Evolutionary conservation across 148 eudicot genomes (phyloP).

Genomic region (Polygonum maritimum): DNA sequence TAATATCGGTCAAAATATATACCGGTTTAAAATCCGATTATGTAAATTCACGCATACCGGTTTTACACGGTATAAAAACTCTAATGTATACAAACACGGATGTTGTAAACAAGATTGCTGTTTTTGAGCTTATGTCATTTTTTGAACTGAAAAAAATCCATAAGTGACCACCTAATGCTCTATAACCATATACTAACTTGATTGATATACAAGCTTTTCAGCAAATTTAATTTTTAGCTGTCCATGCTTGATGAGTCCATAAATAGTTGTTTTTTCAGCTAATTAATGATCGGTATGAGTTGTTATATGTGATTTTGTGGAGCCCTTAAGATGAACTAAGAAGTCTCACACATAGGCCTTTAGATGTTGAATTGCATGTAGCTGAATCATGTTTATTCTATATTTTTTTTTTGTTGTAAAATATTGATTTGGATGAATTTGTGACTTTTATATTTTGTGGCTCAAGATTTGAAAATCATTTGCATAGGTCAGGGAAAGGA

Average conservation of each 20-base stretch:
- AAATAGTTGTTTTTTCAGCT: background rate
- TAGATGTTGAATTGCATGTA: background rate
- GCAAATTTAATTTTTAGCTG: background rate
- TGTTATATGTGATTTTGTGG: background rate
- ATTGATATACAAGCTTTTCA: background rate
- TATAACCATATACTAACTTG: background rate
- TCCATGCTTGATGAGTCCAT: background rate
- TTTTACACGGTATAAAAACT: too few species aligned
- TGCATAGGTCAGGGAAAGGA: constrained; percentile 73
- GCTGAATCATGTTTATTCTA: background rate
- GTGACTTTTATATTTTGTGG: constrained; percentile 15
- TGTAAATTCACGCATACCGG: too few species aligned
- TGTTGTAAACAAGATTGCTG: too few species aligned
- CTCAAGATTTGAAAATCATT: constrained; percentile 25
- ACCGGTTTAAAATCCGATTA: too few species aligned
- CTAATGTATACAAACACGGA: too few species aligned
- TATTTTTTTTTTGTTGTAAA: background rate
- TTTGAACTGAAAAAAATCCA: background rate
- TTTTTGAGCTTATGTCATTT: too few species aligned
- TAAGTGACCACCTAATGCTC: background rate
- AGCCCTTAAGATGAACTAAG: background rate
- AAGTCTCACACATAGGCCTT: background rate
- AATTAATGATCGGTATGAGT: background rate
- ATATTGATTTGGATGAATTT: background rate
- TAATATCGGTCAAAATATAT: too few species aligned